Base-by-base conservation (phyloP, 2,329 filamentous ascomycete genomes). In the Paraconiothyrium brasiliense region DNA sequence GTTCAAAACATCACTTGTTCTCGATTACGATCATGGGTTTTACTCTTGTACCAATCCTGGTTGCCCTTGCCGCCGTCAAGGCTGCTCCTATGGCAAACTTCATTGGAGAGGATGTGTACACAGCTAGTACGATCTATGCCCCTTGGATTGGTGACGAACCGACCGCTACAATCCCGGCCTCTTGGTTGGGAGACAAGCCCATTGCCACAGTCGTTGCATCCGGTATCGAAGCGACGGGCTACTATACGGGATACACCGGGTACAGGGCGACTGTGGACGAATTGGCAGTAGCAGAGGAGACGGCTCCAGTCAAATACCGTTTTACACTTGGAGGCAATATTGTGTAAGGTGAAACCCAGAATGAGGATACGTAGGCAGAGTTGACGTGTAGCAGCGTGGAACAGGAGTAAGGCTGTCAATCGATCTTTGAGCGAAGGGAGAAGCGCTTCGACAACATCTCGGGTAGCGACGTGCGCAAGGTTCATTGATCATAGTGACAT, bases 311-410 rank as follows among this genome's bases (percentile, higher is more conserved):
- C 27, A 49, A 34, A n/a, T 49, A 49, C 27, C 47, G 47, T 7
- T 49, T 49, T 34, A 49, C 47, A 2, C 32, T 9, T 27, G 47
- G 47, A n/a, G 47, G 47, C 14, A 49, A 49, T 27, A 34, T 49
- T 35, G 47, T 49, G 47, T 49, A n/a, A 49, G 47, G n/a, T 4
- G 6, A 6, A 8, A n/a, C 32, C 9, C 27, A 2, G 5, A 34
- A 34, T 11, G 10, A 16, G 32, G 10, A 13, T 5, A 49, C 8
- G 8, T 2, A 6, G 16, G 20, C 20, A 3, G 20, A 44, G 27
- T 27, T 49, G 34, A 49, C 47, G 27, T n/a, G 16, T 13, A 34
- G 11, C 16, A 49, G 47, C 14, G 10, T 49, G 13, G 47, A 49
- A 6, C 24, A 49, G 47, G 27, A 16, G 47, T 49, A 32, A 34